Evolutionary conservation across 768 basidiomycete species (phyloP), one percentile per base, ranked within the genome.

Genomic region (Naganishia onofrii): DNA sequence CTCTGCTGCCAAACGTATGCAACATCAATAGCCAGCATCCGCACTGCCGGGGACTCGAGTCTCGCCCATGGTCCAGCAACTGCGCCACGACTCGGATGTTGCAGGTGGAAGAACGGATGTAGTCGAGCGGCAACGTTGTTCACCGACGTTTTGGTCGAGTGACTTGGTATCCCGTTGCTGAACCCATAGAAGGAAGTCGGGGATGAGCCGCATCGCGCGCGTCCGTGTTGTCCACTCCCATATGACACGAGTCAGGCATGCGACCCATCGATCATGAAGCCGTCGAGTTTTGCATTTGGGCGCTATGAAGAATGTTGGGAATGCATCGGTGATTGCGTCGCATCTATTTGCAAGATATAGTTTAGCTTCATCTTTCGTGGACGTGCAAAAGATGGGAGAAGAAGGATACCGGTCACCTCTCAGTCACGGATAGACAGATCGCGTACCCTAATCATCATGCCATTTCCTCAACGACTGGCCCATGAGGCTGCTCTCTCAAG

Each of bases 201-300:
- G 77, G 51, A 91, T 85, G 21, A 74, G 53, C 73, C 90, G 87
- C 0, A 88, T 88, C 4, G 85, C 81, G 0, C 79, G 73, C 21
- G 85, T 91, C 86, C 66, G 80, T 85, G 12, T 80, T 80, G 3
- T 89, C 89, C 12, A 90, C 79, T 97, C 93, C 94, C 94, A 97
- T 4, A 97, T 82, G 7, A 85, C 84, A 80, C 87, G 89, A 0
- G 93, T 92, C 53, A 96, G 84, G 72, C 89, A 87, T 31, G 85
- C 78, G 21, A 92, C 73, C 92, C 93, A 96, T 26, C 85, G 85
- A 63, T 84, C 81, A 0, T 82, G 26, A 7, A 64, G 23, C 10
- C 56, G 44, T 10, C 76, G 55, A 8, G 77, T 3, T 19, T 48
- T 29, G 6, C 74, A 78, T 3, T 42, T 53, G 0, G 52, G 34